These are phyloP conservation scores for Aureobasidium musti DNA, from an alignment of 2,329 filamentous ascomycete genomes.

Conservation along the genomic window DNA sequence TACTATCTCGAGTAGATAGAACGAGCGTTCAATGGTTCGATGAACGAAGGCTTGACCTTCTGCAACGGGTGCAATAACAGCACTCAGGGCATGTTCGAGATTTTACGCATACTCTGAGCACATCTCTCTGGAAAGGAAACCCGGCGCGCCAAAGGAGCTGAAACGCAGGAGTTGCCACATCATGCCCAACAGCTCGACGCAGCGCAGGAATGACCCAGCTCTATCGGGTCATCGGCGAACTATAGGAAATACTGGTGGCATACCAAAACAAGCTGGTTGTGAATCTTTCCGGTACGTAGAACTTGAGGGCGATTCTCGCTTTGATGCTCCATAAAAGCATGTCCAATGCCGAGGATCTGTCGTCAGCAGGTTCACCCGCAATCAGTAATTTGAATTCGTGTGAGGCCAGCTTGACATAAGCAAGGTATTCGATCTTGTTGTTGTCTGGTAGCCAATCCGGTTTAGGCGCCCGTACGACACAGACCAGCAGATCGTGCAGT, in stretches of 20 bases:
- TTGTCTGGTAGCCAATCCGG: constrained; percentile 6
- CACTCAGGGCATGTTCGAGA: background rate
- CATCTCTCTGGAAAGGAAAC: background rate
- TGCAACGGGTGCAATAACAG: background rate
- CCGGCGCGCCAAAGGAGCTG: background rate
- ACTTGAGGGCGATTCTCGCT: background rate
- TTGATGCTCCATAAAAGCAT: constrained; percentile 6
- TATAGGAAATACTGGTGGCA: background rate
- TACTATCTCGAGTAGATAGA: background rate
- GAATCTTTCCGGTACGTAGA: background rate
- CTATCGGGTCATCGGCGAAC: background rate
- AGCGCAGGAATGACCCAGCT: background rate
- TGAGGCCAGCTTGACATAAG: background rate
- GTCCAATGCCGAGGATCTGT: background rate
- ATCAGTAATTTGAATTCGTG: background rate
- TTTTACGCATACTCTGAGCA: background rate
- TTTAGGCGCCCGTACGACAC: background rate
- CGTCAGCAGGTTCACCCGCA: background rate
- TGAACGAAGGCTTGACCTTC: background rate
- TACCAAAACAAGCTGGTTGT: background rate
- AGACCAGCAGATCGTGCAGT: background rate
- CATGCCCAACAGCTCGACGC: background rate
- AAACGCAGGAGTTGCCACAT: background rate
- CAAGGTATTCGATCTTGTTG: background rate
- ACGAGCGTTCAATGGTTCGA: background rate